Conservation (phyloP, 2,329 filamentous ascomycete genomes). For the Penicillium sp. region DNA sequence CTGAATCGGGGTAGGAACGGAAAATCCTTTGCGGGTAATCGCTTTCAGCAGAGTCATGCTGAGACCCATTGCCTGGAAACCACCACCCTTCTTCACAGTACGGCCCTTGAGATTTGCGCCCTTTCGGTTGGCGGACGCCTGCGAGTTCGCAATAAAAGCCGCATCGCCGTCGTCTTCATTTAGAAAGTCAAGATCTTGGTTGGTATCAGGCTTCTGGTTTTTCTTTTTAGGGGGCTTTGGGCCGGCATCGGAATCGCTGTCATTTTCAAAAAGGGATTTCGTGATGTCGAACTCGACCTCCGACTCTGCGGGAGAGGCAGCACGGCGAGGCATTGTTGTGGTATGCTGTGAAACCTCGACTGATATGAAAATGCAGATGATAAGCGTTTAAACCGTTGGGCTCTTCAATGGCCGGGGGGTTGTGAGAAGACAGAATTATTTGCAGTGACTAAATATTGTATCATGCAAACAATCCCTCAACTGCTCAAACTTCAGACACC, state of each 20-base stretch:
- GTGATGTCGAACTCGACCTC: constrained; percentile 92
- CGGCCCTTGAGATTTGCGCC: constrained; percentile 76
- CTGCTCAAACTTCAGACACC: constrained; percentile 9
- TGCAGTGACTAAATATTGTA: background rate
- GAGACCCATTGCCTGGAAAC: constrained; percentile 92
- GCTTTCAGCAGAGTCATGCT: constrained; percentile 82
- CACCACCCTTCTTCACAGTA: constrained; percentile 89
- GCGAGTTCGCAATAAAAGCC: constrained; percentile 84
- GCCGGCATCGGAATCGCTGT: constrained; percentile 49
- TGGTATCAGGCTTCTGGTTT: constrained; percentile 30
- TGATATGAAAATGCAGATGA: constrained; percentile 10
- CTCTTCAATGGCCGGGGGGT: background rate
- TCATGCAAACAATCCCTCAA: background rate
- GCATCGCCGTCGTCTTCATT: constrained; percentile 66
- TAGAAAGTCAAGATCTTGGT: constrained; percentile 53
- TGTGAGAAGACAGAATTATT: background rate
- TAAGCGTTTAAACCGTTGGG: constrained; percentile 10
- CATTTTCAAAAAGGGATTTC: constrained; percentile 67
- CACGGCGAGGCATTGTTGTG: constrained; percentile 65
- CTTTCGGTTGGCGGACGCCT: constrained; percentile 86
- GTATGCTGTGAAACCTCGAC: constrained; percentile 7
- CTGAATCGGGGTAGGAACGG: constrained; percentile 94
- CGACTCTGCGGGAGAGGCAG: constrained; percentile 76
- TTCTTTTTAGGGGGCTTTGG: constrained; percentile 51
- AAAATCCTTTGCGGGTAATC: constrained; percentile 90